Conservation (phyloP, 371 early-diverging fungal genomes). For the Lichtheimia corymbifera region DNA sequence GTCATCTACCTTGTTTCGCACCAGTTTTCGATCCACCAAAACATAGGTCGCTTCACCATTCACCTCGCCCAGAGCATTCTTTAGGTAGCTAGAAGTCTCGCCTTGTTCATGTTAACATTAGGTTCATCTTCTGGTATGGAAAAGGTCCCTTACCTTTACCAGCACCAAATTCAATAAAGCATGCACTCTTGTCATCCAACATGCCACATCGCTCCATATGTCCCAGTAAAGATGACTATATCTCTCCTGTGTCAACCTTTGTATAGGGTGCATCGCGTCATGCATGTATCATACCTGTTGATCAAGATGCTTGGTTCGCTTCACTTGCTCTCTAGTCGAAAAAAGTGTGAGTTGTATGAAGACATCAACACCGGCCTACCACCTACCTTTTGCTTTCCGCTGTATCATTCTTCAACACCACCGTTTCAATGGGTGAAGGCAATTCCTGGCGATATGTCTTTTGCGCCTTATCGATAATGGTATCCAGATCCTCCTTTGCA, state of each 20-base stretch:
- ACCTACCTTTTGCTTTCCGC: constrained; percentile 4
- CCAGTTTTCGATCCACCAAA: constrained; percentile 78
- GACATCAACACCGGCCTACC: too few relatives aligned
- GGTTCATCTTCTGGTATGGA: neutral
- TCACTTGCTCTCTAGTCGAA: constrained; percentile 34
- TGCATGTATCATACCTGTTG: constrained; percentile 53
- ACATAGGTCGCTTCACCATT: constrained; percentile 62
- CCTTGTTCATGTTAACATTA: constrained; percentile 27
- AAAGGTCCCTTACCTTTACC: constrained; percentile 61
- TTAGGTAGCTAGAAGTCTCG: constrained; percentile 63
- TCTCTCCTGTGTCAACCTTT: too few relatives aligned
- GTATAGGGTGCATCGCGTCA: too few relatives aligned
- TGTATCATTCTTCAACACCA: constrained; percentile 27
- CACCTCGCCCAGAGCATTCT: constrained; percentile 56
- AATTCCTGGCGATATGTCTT: constrained; percentile 36
- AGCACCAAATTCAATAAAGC: constrained; percentile 84
- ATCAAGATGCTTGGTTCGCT: constrained; percentile 63
- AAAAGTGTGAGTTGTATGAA: neutral
- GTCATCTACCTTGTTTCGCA: constrained; percentile 64
- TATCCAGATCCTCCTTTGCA: constrained; percentile 38
- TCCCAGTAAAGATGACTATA: constrained; percentile 75
- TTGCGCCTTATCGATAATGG: constrained; percentile 51
- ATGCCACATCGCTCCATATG: constrained; percentile 68
- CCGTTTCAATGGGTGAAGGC: constrained; percentile 35
- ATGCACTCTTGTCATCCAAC: constrained; percentile 54